Evolutionary conservation across 2,329 filamentous ascomycete species (phyloP).

Genomic region (Pseudogymnoascus pannorum): DNA sequence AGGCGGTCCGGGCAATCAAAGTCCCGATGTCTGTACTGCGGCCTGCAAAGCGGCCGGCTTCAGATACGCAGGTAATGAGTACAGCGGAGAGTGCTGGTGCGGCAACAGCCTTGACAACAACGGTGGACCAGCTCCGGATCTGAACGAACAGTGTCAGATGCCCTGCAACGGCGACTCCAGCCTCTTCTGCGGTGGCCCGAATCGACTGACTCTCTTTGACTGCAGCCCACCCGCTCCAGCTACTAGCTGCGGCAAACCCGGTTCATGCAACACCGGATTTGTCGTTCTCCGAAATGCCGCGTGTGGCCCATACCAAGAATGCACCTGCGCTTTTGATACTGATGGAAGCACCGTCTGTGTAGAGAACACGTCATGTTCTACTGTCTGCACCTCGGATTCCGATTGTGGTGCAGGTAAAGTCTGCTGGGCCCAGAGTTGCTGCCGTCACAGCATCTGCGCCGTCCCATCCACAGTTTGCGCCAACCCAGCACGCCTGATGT

Average conservation of each 20-base stretch:
- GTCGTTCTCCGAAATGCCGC: background rate
- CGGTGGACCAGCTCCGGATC: slow-evolving; percentile 13
- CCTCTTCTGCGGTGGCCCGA: slow-evolving; percentile 14
- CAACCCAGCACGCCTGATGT: background rate
- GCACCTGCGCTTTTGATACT: background rate
- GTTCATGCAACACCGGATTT: background rate
- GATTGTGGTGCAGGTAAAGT: background rate
- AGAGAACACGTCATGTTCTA: background rate
- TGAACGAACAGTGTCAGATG: slow-evolving; percentile 32
- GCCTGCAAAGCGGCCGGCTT: slow-evolving; percentile 22
- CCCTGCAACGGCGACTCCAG: slow-evolving; percentile 12
- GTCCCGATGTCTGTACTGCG: background rate
- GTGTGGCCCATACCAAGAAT: background rate
- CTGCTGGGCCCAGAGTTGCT: background rate
- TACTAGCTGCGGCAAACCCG: background rate
- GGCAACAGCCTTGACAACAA: background rate
- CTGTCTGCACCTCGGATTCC: background rate
- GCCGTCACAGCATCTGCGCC: background rate
- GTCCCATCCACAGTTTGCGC: background rate
- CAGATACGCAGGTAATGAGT: slow-evolving; percentile 39
- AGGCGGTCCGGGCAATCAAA: background rate
- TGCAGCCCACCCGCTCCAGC: background rate
- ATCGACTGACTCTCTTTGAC: slow-evolving; percentile 10
- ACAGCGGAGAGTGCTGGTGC: slow-evolving; percentile 36
- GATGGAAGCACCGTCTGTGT: background rate